These are phyloP conservation scores for Quercus wislizeni DNA, from an alignment of 306 rosid genomes.

Conservation along the genomic window DNA sequence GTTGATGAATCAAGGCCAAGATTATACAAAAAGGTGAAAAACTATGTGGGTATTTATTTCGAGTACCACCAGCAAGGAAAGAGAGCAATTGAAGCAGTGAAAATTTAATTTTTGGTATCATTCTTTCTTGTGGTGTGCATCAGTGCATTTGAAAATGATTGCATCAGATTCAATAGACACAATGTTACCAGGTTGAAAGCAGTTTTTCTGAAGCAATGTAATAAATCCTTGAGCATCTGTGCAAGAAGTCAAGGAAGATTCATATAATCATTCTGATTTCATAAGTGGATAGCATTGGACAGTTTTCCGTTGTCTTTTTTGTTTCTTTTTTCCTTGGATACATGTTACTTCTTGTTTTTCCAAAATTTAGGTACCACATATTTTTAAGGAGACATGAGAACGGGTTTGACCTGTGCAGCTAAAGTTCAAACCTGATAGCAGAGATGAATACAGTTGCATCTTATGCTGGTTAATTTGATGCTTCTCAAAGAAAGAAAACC, in stretches of 20 bases:
- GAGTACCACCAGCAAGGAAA: conserved; percentile 54
- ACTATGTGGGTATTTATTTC: conserved; percentile 37
- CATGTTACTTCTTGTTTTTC: background rate
- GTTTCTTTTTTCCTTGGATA: background rate
- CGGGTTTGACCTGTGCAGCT: too few species aligned
- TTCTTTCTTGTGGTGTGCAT: background rate
- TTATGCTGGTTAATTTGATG: too few species aligned
- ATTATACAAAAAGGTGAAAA: conserved; percentile 41
- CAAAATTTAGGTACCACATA: background rate
- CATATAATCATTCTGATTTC: background rate
- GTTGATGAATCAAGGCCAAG: conserved; percentile 51
- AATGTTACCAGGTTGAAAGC: background rate
- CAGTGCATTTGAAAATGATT: background rate
- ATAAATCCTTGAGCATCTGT: background rate
- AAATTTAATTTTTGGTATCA: too few species aligned
- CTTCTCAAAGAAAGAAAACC: too few species aligned
- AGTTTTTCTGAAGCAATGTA: background rate
- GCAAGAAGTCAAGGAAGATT: background rate
- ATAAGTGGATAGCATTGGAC: background rate
- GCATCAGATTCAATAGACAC: background rate
- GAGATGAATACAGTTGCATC: too few species aligned
- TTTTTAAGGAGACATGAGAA: too few species aligned
- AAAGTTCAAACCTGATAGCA: too few species aligned
- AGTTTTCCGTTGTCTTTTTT: background rate
- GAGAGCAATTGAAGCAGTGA: conserved; percentile 58